These are phyloP conservation scores for Botrytis medusae DNA, from an alignment of 2,329 filamentous ascomycete genomes.

Conservation along the genomic window DNA sequence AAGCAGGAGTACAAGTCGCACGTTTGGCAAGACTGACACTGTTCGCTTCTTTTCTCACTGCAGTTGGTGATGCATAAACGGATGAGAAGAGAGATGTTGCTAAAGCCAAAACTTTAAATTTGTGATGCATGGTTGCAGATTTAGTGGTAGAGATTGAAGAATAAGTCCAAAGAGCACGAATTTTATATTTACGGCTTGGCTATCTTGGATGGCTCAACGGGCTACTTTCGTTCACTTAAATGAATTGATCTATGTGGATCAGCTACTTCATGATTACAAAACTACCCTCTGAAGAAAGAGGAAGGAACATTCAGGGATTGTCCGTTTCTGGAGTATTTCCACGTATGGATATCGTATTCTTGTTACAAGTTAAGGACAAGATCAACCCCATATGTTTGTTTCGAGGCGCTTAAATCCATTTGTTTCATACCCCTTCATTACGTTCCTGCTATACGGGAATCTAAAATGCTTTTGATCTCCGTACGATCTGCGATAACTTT, in stretches of 20 bases:
- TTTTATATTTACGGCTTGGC: background rate
- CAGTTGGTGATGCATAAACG: background rate
- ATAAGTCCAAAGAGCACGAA: background rate
- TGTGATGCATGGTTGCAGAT: background rate
- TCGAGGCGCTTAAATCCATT: background rate
- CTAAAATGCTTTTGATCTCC: background rate
- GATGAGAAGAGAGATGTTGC: constrained; percentile 5
- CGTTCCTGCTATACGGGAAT: background rate
- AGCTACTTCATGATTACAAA: background rate
- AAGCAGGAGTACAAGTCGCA: constrained; percentile 31
- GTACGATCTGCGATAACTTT: background rate
- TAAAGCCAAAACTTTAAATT: background rate
- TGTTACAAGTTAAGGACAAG: background rate
- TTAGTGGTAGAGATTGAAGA: background rate
- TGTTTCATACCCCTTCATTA: background rate
- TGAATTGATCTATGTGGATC: background rate
- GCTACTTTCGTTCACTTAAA: background rate
- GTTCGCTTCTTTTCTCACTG: background rate
- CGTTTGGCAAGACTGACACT: constrained; percentile 25
- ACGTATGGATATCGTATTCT: background rate
- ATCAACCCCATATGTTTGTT: background rate
- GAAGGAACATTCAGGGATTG: background rate
- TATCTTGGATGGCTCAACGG: background rate
- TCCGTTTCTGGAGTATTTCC: background rate
- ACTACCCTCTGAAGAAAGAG: background rate